Conservation (phyloP, 2,329 filamentous ascomycete genomes). For the Thelonectria olida region DNA sequence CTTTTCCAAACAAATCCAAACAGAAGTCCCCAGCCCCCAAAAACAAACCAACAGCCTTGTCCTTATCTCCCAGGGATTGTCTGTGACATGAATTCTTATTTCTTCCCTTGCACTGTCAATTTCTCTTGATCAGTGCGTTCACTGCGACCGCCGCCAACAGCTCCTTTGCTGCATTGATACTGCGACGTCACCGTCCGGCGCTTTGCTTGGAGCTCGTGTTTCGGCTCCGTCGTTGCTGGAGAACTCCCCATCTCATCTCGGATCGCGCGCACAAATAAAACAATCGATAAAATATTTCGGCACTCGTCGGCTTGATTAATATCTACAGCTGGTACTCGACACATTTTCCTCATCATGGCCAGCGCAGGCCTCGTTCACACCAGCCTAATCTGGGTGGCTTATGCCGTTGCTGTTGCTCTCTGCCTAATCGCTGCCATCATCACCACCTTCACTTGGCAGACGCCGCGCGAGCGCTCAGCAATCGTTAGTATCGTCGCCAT, state of each 20-base stretch:
- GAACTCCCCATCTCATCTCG: constrained; percentile 5
- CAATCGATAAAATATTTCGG: background rate
- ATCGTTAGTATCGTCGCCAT: constrained; percentile 87
- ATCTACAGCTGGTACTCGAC: background rate
- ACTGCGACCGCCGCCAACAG: background rate
- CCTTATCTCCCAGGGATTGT: constrained; percentile 5
- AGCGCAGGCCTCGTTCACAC: constrained; percentile 77
- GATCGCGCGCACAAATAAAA: constrained; percentile 1
- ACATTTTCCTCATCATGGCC: constrained; percentile 44
- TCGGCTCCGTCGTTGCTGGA: constrained; percentile 1
- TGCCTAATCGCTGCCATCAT: constrained; percentile 81
- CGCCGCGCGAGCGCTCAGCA: constrained; percentile 83
- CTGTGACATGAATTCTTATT: constrained; percentile 8
- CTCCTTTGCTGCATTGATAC: background rate
- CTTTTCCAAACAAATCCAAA: too few relatives aligned
- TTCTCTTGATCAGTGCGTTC: constrained; percentile 4
- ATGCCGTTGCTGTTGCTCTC: constrained; percentile 81
- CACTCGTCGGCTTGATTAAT: background rate
- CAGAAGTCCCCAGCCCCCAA: constrained; percentile 24
- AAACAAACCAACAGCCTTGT: background rate
- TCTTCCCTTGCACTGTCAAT: constrained; percentile 24
- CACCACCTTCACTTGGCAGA: constrained; percentile 93
- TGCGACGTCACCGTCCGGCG: constrained; percentile 7
- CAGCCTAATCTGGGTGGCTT: constrained; percentile 94
- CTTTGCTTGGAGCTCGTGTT: background rate